These are phyloP conservation scores for Quercus variabilis DNA, from an alignment of 306 rosid genomes.

Conservation along the genomic window DNA sequence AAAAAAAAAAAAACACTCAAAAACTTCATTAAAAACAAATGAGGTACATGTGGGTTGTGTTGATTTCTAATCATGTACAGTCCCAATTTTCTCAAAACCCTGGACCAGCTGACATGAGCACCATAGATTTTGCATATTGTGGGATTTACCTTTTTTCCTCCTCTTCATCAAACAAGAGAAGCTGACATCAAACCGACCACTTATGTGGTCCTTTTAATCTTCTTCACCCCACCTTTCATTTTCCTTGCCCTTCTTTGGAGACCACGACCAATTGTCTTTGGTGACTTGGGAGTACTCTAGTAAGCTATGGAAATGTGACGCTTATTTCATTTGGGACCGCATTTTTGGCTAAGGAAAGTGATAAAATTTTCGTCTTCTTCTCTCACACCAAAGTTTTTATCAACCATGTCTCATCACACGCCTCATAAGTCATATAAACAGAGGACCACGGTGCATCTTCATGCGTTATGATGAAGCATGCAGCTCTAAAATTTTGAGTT, in stretches of 20 bases:
- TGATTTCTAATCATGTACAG: neutral
- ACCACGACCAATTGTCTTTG: slow-evolving; percentile 28
- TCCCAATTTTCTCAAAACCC: neutral
- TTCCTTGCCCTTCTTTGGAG: slow-evolving; percentile 22
- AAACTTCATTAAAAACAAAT: neutral
- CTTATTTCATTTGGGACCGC: slow-evolving; percentile 8
- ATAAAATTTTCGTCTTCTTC: slow-evolving; percentile 15
- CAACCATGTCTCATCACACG: slow-evolving; percentile 7
- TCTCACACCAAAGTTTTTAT: slow-evolving; percentile 20
- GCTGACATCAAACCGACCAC: slow-evolving; percentile 46
- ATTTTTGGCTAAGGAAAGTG: slow-evolving; percentile 8
- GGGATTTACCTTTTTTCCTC: slow-evolving; percentile 26
- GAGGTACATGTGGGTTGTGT: slow-evolving; percentile 7
- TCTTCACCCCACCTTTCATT: slow-evolving; percentile 19
- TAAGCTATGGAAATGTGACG: slow-evolving; percentile 20
- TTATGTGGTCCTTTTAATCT: slow-evolving; percentile 40
- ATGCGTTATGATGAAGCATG: slow-evolving; percentile 53
- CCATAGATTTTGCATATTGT: slow-evolving; percentile 23
- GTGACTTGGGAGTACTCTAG: slow-evolving; percentile 19
- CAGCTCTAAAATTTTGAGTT: slow-evolving; percentile 13
- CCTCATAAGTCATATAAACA: slow-evolving; percentile 1
- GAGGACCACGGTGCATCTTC: slow-evolving; percentile 45
- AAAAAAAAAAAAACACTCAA: neutral
- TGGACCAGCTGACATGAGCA: slow-evolving; percentile 32
- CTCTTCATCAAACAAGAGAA: slow-evolving; percentile 21